These are phyloP conservation scores for Malassezia sp. DNA, from an alignment of 1,284 basidiomycete genomes.

Conservation along the genomic window DNA sequence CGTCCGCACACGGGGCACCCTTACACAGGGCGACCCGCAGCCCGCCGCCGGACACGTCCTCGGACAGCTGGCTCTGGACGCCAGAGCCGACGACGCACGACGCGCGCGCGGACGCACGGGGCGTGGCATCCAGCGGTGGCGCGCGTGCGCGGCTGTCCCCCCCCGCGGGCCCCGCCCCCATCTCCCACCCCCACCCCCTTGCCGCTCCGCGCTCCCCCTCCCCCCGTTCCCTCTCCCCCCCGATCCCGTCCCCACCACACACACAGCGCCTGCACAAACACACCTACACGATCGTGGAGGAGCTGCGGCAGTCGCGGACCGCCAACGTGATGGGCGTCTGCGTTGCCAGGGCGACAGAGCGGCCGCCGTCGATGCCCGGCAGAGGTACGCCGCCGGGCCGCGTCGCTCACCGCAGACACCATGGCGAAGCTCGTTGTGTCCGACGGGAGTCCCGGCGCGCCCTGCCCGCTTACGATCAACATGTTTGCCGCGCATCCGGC, in stretches of 20 bases:
- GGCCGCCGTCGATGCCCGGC: conserved; percentile 17
- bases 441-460: conserved; percentile 1
- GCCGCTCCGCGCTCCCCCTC: too few species aligned
- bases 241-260: too few species aligned
- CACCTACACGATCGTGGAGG: conserved; percentile 22
- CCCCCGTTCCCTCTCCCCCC: too few species aligned
- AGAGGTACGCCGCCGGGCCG: neutral
- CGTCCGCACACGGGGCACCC: too few species aligned
- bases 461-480: conserved; percentile 2
- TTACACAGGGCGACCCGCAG: too few species aligned
- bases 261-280: neutral
- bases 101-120: neutral
- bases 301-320: conserved; percentile 18
- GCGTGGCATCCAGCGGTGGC: too few species aligned
- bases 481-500: conserved; percentile 7
- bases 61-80: neutral
- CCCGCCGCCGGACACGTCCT: neutral
- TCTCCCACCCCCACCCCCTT: too few species aligned
- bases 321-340: conserved; percentile 28
- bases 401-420: too few species aligned
- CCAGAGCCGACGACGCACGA: neutral
- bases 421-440: neutral
- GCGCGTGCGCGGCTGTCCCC: too few species aligned
- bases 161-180: too few species aligned
- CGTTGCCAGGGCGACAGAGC: conserved; percentile 18